phyloP scores from a whole-genome alignment of 169 alveolate genomes.

The Pseudocohnilembus persalinus region DNA sequence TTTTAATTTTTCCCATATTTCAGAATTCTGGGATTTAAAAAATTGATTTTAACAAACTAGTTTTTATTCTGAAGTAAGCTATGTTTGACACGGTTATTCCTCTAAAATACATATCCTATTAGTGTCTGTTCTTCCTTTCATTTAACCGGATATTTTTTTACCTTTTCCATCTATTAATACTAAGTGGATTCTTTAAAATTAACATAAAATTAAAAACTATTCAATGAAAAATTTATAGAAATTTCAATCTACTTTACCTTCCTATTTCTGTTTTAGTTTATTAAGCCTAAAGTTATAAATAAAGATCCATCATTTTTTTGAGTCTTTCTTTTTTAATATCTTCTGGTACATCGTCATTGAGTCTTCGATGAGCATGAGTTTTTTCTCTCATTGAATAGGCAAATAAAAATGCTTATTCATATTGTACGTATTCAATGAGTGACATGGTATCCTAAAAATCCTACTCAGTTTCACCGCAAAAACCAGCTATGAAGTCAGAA shows the following conservation, averaged over 20 bases:
- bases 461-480: constrained; percentile 81
- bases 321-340: constrained; percentile 63
- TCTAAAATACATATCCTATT: constrained; percentile 47
- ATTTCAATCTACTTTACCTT: constrained; percentile 6
- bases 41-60: neutral
- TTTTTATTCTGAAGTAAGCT: neutral
- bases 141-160: constrained; percentile 20
- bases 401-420: constrained; percentile 71
- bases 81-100: neutral
- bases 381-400: constrained; percentile 75
- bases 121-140: constrained; percentile 59
- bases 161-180: constrained; percentile 52
- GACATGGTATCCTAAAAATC: constrained; percentile 68
- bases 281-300: constrained; percentile 21
- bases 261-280: constrained; percentile 54
- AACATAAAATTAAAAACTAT: too few relatives aligned
- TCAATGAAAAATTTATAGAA: neutral
- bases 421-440: constrained; percentile 60
- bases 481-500: constrained; percentile 79
- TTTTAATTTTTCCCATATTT: neutral
- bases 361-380: constrained; percentile 72
- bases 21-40: neutral
- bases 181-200: constrained; percentile 3
- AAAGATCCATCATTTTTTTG: constrained; percentile 46
- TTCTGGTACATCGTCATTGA: constrained; percentile 74